Percentiles rank a stretch among this genome's conserved stretches.
phyloP scores from a whole-genome alignment of 2,329 filamentous ascomycete species.

The Cadophora gregata region DNA sequence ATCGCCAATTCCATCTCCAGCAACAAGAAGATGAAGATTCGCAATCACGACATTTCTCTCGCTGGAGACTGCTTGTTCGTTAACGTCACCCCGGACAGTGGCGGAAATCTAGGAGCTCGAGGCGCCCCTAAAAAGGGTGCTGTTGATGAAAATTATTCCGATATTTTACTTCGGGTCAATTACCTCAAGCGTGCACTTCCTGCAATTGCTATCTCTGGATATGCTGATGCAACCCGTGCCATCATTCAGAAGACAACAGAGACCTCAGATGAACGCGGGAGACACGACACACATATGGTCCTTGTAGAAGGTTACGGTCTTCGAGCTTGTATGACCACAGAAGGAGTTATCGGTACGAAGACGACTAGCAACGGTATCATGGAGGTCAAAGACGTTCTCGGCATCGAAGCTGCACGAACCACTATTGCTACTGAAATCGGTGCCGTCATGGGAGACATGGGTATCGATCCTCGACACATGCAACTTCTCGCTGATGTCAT shows the following conservation, averaged over 20 bases:
- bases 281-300: conserved; percentile 63
- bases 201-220: conserved; percentile 85
- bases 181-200: conserved; percentile 84
- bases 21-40: conserved; percentile 83
- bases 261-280: conserved; percentile 40
- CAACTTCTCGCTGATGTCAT: conserved; percentile 96
- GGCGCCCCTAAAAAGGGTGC: conserved; percentile 37
- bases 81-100: conserved; percentile 63
- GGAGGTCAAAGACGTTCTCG: conserved; percentile 85
- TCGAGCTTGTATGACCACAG: conserved; percentile 87
- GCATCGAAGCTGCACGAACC: conserved; percentile 89
- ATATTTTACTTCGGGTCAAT: conserved; percentile 80
- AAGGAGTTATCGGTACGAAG: conserved; percentile 81
- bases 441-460: conserved; percentile 90
- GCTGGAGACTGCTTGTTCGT: conserved; percentile 72
- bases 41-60: conserved; percentile 67
- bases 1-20: conserved; percentile 79
- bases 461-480: conserved; percentile 97
- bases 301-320: conserved; percentile 96
- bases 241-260: conserved; percentile 84
- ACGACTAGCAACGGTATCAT: conserved; percentile 86
- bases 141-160: conserved; percentile 59
- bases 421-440: conserved; percentile 91
- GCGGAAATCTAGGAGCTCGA: conserved; percentile 45
- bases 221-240: conserved; percentile 82